Evolutionary conservation across 345 rosid species (phyloP), one percentile per base, ranked within the genome.

Genomic region (Orychophragmus violaceus): DNA sequence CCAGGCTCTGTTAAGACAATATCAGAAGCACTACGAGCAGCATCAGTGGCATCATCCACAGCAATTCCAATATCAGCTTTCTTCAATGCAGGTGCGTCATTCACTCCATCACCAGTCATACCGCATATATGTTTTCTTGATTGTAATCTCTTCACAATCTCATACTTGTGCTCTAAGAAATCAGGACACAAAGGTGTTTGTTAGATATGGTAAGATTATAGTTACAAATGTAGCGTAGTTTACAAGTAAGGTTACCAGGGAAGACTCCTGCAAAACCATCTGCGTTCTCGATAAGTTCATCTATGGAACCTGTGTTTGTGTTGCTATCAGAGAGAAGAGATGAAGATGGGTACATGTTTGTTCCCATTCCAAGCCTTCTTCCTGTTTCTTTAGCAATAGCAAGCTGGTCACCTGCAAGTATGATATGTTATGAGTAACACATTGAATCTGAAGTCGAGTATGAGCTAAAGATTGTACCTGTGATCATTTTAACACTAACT

Each of bases 311-410:
- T 58, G 77, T 70, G 4, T 61, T 77, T 1, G 52, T 46, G 50
- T 74, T 74, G 29, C 36, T 74, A 8, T 77, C 79, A 5, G 79
- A 70, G 52, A 46, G 52, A 23, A 81, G 74, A 75, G 87, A 58
- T 41, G 91, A 81, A 35, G 89, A 79, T 2, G 95, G 98, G 60
- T 91, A 89, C 96, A 91, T 89, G 79, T 91, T 91, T 42, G 92
- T 80, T 2, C 98, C 89, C 89, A 82, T 85, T 65, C 87, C 89
- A 68, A 85, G 87, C 51, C 84, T 76, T 70, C 88, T 77, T 55
- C 88, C 89, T 8, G 87, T 84, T 73, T 84, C 87, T 71, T 86
- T 83, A 16, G 76, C 86, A 42, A 86, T 83, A 2, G 91, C 88
- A 9, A 86, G 85, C 64, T 84, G 85, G 57, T 84, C 88, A 49